These are phyloP conservation scores for Coemansia sp. DNA, from an alignment of 192 early-diverging fungal species.

Conservation along the genomic window DNA sequence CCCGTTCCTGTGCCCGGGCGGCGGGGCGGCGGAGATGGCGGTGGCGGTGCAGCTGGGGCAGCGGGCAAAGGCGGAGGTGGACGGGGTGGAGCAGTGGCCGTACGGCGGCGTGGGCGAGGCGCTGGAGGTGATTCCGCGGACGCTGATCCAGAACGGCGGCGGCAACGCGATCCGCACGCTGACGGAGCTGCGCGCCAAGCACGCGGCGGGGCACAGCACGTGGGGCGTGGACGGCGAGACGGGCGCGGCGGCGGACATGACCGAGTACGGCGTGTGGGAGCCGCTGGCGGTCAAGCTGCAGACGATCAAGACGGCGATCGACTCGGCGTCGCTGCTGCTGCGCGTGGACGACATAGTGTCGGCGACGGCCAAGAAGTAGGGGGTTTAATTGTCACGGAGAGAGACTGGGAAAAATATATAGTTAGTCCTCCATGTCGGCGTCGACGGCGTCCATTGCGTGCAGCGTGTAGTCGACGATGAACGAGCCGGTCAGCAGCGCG, in stretches of 20 bases:
- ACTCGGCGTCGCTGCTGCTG: constrained; percentile 80
- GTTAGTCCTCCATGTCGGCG: too few relatives aligned
- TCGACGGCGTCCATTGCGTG: constrained; percentile 78
- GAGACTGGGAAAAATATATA: background rate
- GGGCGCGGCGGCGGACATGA: constrained; percentile 94
- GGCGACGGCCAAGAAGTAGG: constrained; percentile 33
- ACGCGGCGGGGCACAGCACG: constrained; percentile 77
- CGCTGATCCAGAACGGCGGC: constrained; percentile 98
- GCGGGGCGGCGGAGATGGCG: constrained; percentile 98
- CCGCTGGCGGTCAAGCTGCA: constrained; percentile 99
- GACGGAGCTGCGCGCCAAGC: constrained; percentile 93
- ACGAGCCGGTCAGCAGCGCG: constrained; percentile 72
- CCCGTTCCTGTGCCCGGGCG: constrained; percentile 89
- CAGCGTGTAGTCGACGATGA: constrained; percentile 85
- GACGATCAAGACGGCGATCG: constrained; percentile 99
- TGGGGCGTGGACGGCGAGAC: constrained; percentile 95
- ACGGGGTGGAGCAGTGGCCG: constrained; percentile 93
- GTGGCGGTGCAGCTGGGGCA: constrained; percentile 82
- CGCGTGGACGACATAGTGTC: constrained; percentile 98
- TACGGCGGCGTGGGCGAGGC: constrained; percentile 93
- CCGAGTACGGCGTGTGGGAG: constrained; percentile 98
- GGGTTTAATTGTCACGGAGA: too few relatives aligned
- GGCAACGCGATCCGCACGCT: constrained; percentile 96
- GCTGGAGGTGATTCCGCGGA: constrained; percentile 97
- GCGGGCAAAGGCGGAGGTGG: constrained; percentile 77